Conservation (phyloP, 129 eudicot species). For the Pulicaria dysenterica region DNA sequence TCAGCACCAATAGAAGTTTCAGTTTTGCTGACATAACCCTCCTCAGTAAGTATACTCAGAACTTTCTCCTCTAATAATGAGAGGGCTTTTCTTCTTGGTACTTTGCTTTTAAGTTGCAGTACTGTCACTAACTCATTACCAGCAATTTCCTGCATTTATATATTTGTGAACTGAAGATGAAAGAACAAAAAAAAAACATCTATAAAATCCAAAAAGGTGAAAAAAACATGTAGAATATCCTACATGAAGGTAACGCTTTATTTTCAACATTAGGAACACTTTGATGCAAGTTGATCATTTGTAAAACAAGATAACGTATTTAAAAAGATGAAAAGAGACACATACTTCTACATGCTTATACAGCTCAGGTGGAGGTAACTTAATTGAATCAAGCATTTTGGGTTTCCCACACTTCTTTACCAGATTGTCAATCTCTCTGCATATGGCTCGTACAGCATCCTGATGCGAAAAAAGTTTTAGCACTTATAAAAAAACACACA, state of each 20-base stretch:
- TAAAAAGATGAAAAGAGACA: constrained; percentile 19
- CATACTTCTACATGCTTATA: constrained; percentile 90
- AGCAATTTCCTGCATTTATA: constrained; percentile 72
- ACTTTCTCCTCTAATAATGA: constrained; percentile 80
- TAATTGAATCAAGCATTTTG: constrained; percentile 92
- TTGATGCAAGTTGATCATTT: too few species aligned
- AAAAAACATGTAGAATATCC: too few species aligned
- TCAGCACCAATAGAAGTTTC: constrained; percentile 60
- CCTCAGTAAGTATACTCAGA: constrained; percentile 74
- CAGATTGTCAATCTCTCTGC: constrained; percentile 74
- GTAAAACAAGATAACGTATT: constrained; percentile 10
- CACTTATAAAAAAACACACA: background rate
- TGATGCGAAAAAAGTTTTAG: constrained; percentile 26
- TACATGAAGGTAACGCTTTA: too few species aligned
- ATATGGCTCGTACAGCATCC: constrained; percentile 87
- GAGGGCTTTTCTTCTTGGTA: constrained; percentile 94
- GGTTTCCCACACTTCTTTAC: constrained; percentile 90
- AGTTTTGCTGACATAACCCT: constrained; percentile 79
- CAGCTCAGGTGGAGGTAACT: constrained; percentile 89
- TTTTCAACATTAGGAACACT: too few species aligned
- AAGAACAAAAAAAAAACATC: background rate
- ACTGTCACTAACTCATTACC: constrained; percentile 79
- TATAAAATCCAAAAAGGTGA: too few species aligned
- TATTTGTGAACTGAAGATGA: constrained; percentile 15
- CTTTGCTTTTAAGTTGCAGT: constrained; percentile 80